Conservation (phyloP, 225 moss, liverwort and hornwort species). For the Sphagnum tenellum region DNA sequence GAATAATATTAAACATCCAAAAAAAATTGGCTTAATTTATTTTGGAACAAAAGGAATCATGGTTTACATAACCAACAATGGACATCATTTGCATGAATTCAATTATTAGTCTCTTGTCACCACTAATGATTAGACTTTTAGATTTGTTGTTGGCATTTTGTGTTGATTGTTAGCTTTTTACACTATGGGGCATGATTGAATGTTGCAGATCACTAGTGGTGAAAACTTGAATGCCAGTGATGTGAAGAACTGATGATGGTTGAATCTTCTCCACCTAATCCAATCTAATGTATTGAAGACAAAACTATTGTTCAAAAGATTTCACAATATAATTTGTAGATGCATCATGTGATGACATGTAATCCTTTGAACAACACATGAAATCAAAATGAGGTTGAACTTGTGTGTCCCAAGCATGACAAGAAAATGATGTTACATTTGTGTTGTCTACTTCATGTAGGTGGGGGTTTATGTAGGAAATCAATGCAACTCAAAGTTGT, state of each 20-base stretch:
- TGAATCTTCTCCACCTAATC: slow-evolving; percentile 24
- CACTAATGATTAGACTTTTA: too few relatives aligned
- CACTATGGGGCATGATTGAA: slow-evolving; percentile 6
- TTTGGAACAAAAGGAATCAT: too few relatives aligned
- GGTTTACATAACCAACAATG: too few relatives aligned
- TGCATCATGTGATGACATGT: slow-evolving; percentile 46
- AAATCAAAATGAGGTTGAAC: slow-evolving; percentile 72
- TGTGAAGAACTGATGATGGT: slow-evolving; percentile 25
- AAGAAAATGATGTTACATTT: not conserved
- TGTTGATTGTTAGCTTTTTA: too few relatives aligned
- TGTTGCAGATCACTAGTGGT: slow-evolving; percentile 26
- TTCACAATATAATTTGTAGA: slow-evolving; percentile 37
- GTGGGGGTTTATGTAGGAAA: too few relatives aligned
- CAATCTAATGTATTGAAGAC: slow-evolving; percentile 33
- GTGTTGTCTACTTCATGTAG: too few relatives aligned
- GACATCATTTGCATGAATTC: too few relatives aligned
- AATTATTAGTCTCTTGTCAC: too few relatives aligned
- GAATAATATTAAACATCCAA: too few relatives aligned
- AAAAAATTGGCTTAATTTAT: too few relatives aligned
- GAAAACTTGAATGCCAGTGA: slow-evolving; percentile 28
- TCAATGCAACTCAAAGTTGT: too few relatives aligned
- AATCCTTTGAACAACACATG: slow-evolving; percentile 68
- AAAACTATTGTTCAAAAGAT: slow-evolving; percentile 54
- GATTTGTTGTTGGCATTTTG: too few relatives aligned
- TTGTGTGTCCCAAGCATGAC: slow-evolving; percentile 14